Percentiles rank a stretch among this genome's conserved stretches.
Conservation (phyloP, 2,329 filamentous ascomycete genomes). For the Trichophyton schoenleinii region DNA sequence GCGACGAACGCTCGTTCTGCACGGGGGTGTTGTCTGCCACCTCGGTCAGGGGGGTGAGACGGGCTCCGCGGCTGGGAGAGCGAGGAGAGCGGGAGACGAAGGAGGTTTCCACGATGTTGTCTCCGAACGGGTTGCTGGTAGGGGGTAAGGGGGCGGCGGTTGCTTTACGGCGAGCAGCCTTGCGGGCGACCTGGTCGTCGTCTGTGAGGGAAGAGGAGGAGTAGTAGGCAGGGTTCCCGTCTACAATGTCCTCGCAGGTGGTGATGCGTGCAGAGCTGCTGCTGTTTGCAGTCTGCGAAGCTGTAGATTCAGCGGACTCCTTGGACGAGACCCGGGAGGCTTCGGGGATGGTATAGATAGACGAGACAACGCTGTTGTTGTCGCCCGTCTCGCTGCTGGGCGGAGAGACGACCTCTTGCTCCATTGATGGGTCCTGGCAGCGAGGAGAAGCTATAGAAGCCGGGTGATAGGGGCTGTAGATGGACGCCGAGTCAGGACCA, state of each 20-base stretch:
- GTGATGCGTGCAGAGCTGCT: not conserved
- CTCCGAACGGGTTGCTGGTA: not conserved
- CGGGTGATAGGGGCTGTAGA: too few relatives aligned
- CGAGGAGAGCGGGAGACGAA: conserved; percentile 10
- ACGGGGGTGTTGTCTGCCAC: conserved; percentile 1
- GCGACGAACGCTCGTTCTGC: not conserved
- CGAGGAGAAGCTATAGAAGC: too few relatives aligned
- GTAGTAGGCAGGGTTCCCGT: not conserved
- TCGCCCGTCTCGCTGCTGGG: not conserved
- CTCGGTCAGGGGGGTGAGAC: conserved; percentile 11
- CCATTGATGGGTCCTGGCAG: not conserved
- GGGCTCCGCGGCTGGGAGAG: conserved; percentile 5
- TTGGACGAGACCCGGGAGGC: not conserved
- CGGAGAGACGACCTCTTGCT: not conserved
- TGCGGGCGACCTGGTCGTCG: not conserved
- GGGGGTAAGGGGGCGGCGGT: not conserved
- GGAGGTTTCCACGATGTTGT: conserved; percentile 13
- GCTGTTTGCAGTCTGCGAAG: not conserved
- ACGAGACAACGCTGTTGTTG: conserved; percentile 6
- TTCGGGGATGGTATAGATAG: conserved; percentile 4
- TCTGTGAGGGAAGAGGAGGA: not conserved
- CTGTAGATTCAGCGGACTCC: not conserved
- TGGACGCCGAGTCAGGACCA: conserved; percentile 7
- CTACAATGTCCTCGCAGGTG: not conserved
- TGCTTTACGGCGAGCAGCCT: not conserved